A percentile compares a stretch with the other conserved stretches of the same genome.
Evolutionary conservation across 805 yeast species (phyloP).

Genomic region (Spathaspora gorwiae): DNA sequence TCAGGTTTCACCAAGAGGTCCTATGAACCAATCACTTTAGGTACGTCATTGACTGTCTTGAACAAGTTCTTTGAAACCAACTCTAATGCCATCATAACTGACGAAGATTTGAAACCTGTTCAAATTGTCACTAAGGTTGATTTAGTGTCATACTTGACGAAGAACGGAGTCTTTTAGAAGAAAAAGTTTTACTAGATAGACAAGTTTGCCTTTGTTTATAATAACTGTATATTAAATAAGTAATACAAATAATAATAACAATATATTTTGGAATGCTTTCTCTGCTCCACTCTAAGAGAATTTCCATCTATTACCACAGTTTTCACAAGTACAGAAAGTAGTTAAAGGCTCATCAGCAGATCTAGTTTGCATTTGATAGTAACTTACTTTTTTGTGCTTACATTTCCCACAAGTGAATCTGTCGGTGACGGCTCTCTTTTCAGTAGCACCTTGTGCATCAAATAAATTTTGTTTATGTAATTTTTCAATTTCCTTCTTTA

Average conservation of each 20-base stretch:
- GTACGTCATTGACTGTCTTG: constrained; percentile 62
- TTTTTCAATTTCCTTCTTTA: constrained; percentile 79
- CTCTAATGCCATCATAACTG: constrained; percentile 80
- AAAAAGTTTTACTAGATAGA: background rate
- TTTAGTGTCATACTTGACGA: constrained; percentile 53
- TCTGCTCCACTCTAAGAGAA: constrained; percentile 50
- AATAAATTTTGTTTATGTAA: constrained; percentile 84
- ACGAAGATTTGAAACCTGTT: constrained; percentile 61
- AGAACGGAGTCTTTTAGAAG: constrained; percentile 15
- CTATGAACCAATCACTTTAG: constrained; percentile 61
- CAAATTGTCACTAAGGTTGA: constrained; percentile 89
- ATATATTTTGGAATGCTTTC: no score
- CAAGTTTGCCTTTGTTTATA: background rate
- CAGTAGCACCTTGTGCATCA: constrained; percentile 97
- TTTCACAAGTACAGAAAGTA: constrained; percentile 96
- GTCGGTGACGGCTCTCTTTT: constrained; percentile 93
- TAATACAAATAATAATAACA: no score
- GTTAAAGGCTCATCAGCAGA: constrained; percentile 99
- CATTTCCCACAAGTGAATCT: constrained; percentile 97
- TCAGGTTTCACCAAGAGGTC: constrained; percentile 57
- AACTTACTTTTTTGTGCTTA: constrained; percentile 93
- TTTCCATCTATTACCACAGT: constrained; percentile 97
- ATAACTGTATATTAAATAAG: no score
- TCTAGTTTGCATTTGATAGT: constrained; percentile 96
- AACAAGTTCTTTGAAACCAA: constrained; percentile 79